Evolutionary conservation across 2,329 filamentous ascomycete species (phyloP), one percentile per base, ranked within the genome.

Genomic region (Sordariomycetes sp.): DNA sequence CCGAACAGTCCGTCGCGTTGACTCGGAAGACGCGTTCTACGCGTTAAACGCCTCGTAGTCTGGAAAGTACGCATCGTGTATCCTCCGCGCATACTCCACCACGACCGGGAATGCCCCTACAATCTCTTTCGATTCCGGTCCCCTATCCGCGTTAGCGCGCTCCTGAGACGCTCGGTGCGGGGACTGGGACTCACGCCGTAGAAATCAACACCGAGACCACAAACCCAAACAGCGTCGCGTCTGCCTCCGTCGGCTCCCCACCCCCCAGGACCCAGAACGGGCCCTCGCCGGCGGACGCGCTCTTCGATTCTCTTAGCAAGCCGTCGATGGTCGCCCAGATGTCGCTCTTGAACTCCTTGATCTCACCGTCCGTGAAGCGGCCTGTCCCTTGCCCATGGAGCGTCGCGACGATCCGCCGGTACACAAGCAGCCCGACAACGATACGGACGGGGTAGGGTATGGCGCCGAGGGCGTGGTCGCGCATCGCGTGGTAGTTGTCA

Each of bases 181-280:
- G 22, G 3, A 48, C 22, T 20, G 13, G 13, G 10, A 76, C 79
- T 69, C 66, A 84, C 78, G 80, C 77, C 17, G 69, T 69, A 60
- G 74, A 78, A 2, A 81, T 63, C 60, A 85, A 65, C 1, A 68
- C 70, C n/a, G 75, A 76, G 15, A 70, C 68, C 39, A 84, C 67
- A 61, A 85, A 84, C 0, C 78, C 82, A 66, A 79, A 86, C 5
- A 86, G 52, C 0, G 70, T 70, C 1, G 77, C 70, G 64, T 86
- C 82, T 1, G 72, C 78, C 62, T 86, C 81, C 0, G 77, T 80
- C 3, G 81, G 81, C 2, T 65, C 61, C 0, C 72, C 62, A 0
- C 78, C 75, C 1, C 79, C 81, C 13, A 84, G 65, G 1, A 78
- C 64, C 81, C 82, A 86, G 62, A 84, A 85, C 4, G 76, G 74